These are phyloP conservation scores for Boletus pseudopeckii DNA, from an alignment of 768 basidiomycete genomes.

Conservation along the genomic window DNA sequence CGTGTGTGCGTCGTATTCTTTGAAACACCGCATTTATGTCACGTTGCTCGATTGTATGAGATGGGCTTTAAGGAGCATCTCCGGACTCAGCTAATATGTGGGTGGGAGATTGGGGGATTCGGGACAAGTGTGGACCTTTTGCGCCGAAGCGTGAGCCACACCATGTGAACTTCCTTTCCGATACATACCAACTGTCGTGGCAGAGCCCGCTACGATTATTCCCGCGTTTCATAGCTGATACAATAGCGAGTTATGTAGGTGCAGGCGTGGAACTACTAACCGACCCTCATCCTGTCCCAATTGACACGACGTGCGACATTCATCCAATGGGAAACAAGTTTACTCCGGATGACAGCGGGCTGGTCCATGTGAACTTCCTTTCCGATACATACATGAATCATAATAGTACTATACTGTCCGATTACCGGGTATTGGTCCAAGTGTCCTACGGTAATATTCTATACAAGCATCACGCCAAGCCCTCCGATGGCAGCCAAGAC, in stretches of 20 bases:
- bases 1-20: not conserved
- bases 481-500: constrained; percentile 11
- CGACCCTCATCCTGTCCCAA: too few species aligned
- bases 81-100: not conserved
- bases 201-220: too few species aligned
- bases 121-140: too few species aligned
- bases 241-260: too few species aligned
- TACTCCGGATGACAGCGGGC: too few species aligned
- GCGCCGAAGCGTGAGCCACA: not conserved
- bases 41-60: not conserved
- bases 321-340: too few species aligned
- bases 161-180: not conserved
- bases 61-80: not conserved
- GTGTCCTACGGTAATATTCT: not conserved
- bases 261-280: too few species aligned
- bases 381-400: not conserved
- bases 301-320: too few species aligned
- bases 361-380: not conserved
- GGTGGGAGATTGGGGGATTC: not conserved
- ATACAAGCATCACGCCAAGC: constrained; percentile 15
- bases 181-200: too few species aligned
- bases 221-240: too few species aligned
- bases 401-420: not conserved
- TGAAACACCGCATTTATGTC: constrained; percentile 3
- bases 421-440: not conserved